Conservation (phyloP, 768 basidiomycete species). For the Dentipellis sp. region DNA sequence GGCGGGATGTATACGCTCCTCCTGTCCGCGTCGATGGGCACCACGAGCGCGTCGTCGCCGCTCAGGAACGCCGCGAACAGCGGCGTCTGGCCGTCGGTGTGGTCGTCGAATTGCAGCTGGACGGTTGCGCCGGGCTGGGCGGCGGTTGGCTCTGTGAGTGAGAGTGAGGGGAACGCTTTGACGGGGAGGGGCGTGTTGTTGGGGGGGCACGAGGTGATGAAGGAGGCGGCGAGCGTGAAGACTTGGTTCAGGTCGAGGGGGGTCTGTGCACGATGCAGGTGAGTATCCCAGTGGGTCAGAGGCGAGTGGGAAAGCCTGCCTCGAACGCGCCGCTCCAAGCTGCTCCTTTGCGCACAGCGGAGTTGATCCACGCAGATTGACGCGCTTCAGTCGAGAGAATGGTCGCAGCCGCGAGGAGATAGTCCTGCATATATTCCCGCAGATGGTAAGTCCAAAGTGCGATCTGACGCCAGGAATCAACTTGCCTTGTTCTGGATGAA, state of each 20-base stretch:
- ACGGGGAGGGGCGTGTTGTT: conserved; percentile 41
- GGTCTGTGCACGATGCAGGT: conserved; percentile 22
- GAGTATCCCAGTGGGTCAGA: conserved; percentile 23
- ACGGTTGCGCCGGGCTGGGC: conserved; percentile 8
- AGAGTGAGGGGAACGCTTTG: conserved; percentile 43
- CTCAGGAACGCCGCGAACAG: conserved; percentile 13
- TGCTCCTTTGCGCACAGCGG: conserved; percentile 35
- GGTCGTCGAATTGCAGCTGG: conserved; percentile 2
- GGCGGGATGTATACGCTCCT: conserved; percentile 5
- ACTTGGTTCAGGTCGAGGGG: conserved; percentile 32
- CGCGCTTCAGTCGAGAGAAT: conserved; percentile 54
- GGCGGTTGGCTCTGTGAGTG: conserved; percentile 15
- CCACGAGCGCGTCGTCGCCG: conserved; percentile 9
- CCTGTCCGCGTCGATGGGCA: conserved; percentile 6
- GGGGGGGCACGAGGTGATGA: conserved; percentile 45
- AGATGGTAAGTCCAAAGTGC: not conserved
- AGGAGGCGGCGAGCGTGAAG: conserved; percentile 30
- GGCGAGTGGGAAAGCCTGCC: conserved; percentile 11
- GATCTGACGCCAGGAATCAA: conserved; percentile 18
- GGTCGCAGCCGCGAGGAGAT: conserved; percentile 44
- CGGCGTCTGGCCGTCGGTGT: not conserved
- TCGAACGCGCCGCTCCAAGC: conserved; percentile 57
- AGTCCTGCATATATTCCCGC: conserved; percentile 17
- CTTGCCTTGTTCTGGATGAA: conserved; percentile 34
- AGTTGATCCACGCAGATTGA: conserved; percentile 55